A percentile compares a stretch with the other conserved stretches of the same genome.
Evolutionary conservation across 768 basidiomycete species (phyloP).

Genomic region (Xerocomellus dryophilus): DNA sequence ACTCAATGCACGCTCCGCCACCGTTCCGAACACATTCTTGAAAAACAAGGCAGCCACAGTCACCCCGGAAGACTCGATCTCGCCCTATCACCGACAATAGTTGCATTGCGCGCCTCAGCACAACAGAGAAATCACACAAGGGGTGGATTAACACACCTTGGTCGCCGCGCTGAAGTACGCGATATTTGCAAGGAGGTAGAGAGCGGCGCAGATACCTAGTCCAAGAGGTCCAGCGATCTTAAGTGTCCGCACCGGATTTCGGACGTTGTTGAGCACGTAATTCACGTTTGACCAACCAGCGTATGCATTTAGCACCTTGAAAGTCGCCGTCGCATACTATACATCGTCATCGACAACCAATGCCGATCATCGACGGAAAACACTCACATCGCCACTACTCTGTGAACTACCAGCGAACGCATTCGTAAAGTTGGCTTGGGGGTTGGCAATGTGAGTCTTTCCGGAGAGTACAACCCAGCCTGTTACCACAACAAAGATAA

Average conservation of each 20-base stretch:
- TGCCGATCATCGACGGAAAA: neutral
- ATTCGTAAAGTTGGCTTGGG: conserved; percentile 54
- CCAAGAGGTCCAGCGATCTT: conserved; percentile 61
- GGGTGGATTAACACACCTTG: conserved; percentile 9
- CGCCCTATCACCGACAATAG: conserved; percentile 25
- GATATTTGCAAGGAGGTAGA: conserved; percentile 56
- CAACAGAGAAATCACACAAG: too few relatives aligned
- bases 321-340: conserved; percentile 60
- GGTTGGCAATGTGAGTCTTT: conserved; percentile 52
- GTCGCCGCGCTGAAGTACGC: conserved; percentile 48
- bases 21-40: conserved; percentile 51
- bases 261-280: conserved; percentile 46
- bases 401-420: conserved; percentile 55
- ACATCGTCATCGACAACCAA: neutral
- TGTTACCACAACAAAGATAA: conserved; percentile 54
- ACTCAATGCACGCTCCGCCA: conserved; percentile 51
- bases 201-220: conserved; percentile 46
- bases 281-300: conserved; percentile 56
- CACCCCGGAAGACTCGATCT: conserved; percentile 47
- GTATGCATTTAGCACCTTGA: conserved; percentile 52
- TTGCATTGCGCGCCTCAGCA: neutral
- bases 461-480: conserved; percentile 63
- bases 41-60: conserved; percentile 63
- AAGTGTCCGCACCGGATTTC: conserved; percentile 56
- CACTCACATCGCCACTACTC: conserved; percentile 46